phyloP scores from a whole-genome alignment of 1,284 basidiomycete species.

The Cystobasidiaceae sp. region DNA sequence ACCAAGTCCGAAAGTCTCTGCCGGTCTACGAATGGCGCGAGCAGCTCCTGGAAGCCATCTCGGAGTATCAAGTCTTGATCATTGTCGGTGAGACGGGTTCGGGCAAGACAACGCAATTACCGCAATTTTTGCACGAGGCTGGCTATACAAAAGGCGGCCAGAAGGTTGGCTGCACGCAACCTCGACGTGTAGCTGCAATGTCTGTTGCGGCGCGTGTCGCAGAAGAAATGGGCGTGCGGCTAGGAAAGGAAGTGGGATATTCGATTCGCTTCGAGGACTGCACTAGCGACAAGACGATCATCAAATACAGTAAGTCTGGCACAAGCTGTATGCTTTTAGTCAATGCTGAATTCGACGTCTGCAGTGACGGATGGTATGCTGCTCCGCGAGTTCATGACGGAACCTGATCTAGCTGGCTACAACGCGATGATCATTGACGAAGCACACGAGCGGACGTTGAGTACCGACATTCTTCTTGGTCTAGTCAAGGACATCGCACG shows the following conservation, averaged over 20 bases:
- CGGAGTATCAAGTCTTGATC: slow-evolving; percentile 66
- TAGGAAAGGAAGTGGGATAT: slow-evolving; percentile 97
- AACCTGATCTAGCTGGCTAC: slow-evolving; percentile 88
- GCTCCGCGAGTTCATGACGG: slow-evolving; percentile 90
- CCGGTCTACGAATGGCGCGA: slow-evolving; percentile 85
- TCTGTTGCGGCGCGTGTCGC: slow-evolving; percentile 97
- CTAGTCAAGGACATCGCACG: slow-evolving; percentile 98
- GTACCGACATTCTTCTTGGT: slow-evolving; percentile 93
- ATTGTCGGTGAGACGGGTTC: slow-evolving; percentile 49
- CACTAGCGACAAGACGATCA: slow-evolving; percentile 92
- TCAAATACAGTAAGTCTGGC: slow-evolving; percentile 66
- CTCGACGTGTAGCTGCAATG: slow-evolving; percentile 98
- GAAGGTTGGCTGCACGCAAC: slow-evolving; percentile 96
- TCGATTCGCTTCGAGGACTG: slow-evolving; percentile 99
- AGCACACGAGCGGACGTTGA: slow-evolving; percentile 90
- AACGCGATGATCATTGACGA: slow-evolving; percentile 92
- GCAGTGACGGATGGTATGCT: slow-evolving; percentile 92
- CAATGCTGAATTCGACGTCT: neutral
- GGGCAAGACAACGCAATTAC: slow-evolving; percentile 96
- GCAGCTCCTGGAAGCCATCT: slow-evolving; percentile 79
- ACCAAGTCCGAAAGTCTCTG: slow-evolving; percentile 82
- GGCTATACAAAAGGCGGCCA: slow-evolving; percentile 80
- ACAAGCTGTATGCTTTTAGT: neutral
- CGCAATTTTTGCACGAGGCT: slow-evolving; percentile 92
- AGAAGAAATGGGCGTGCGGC: slow-evolving; percentile 93